phyloP scores from a whole-genome alignment of 352 stramenopile genomes.

The Phytopythium kandeliae region DNA sequence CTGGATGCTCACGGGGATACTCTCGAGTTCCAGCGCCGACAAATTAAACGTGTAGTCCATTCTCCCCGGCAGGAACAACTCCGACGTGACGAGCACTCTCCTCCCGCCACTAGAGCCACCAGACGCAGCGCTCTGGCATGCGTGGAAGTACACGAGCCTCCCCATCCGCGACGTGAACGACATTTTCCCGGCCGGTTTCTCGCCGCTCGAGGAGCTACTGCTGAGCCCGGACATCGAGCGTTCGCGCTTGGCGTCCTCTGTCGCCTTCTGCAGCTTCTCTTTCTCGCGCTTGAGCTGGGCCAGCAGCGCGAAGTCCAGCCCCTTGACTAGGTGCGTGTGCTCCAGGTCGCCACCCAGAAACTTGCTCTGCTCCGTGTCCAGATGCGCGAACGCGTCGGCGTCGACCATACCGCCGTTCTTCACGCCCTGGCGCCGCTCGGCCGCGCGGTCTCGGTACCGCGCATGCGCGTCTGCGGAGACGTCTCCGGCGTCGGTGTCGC shows the following conservation, averaged over 20 bases:
- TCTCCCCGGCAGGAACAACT: constrained; percentile 62
- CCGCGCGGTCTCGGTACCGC: constrained; percentile 61
- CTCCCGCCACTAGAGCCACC: not conserved
- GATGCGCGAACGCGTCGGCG: constrained; percentile 38
- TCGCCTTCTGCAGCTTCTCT: constrained; percentile 38
- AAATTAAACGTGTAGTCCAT: constrained; percentile 79
- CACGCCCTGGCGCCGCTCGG: constrained; percentile 40
- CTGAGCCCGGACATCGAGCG: too few species aligned
- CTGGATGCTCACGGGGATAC: constrained; percentile 55
- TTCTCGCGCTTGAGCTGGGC: constrained; percentile 82
- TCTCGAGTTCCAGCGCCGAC: constrained; percentile 28
- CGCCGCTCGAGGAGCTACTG: too few species aligned
- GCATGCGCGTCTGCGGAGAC: constrained; percentile 1
- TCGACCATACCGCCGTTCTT: constrained; percentile 35
- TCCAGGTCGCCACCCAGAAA: constrained; percentile 77
- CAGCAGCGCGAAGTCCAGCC: constrained; percentile 82
- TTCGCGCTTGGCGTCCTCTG: constrained; percentile 16
- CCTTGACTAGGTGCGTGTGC: constrained; percentile 88
- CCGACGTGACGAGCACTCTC: constrained; percentile 23
- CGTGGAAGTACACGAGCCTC: constrained; percentile 59
- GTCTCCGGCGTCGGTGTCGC: constrained; percentile 3
- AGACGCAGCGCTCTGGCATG: constrained; percentile 33
- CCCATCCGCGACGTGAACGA: constrained; percentile 58
- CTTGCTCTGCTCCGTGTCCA: constrained; percentile 76
- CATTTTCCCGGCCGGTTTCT: constrained; percentile 17